phyloP scores from a whole-genome alignment of 1,284 basidiomycete species.

The Gymnopus androsaceus region DNA sequence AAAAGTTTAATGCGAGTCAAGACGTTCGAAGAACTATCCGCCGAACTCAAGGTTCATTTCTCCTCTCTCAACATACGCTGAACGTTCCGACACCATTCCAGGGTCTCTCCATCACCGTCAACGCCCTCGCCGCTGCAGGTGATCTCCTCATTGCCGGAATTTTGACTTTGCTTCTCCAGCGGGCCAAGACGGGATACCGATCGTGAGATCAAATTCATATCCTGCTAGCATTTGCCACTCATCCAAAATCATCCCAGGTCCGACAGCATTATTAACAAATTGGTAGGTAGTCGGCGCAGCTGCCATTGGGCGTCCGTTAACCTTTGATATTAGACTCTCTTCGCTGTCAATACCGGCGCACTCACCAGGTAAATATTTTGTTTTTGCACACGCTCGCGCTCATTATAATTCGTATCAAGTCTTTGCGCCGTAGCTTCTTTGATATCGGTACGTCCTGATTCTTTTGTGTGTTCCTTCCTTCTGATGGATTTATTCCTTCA shows the following conservation, averaged over 20 bases:
- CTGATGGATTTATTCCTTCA: neutral
- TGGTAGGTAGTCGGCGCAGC: slow-evolving; percentile 32
- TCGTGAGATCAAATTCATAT: slow-evolving; percentile 29
- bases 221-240: neutral
- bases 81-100: slow-evolving; percentile 21
- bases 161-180: slow-evolving; percentile 43
- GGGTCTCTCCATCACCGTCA: slow-evolving; percentile 46
- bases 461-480: neutral
- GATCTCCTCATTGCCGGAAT: slow-evolving; percentile 45
- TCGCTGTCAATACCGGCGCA: slow-evolving; percentile 50
- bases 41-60: slow-evolving; percentile 1
- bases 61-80: neutral
- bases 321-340: slow-evolving; percentile 39
- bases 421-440: slow-evolving; percentile 44
- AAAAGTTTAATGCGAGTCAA: slow-evolving; percentile 10
- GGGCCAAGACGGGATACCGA: slow-evolving; percentile 43
- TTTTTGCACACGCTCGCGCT: neutral
- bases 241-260: slow-evolving; percentile 34
- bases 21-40: slow-evolving; percentile 5
- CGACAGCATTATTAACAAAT: slow-evolving; percentile 46
- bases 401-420: slow-evolving; percentile 10
- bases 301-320: neutral
- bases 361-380: slow-evolving; percentile 30
- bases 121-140: slow-evolving; percentile 41
- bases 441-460: slow-evolving; percentile 36